Base-by-base conservation (phyloP, 768 basidiomycete genomes). In the Trametes villosa region DNA sequence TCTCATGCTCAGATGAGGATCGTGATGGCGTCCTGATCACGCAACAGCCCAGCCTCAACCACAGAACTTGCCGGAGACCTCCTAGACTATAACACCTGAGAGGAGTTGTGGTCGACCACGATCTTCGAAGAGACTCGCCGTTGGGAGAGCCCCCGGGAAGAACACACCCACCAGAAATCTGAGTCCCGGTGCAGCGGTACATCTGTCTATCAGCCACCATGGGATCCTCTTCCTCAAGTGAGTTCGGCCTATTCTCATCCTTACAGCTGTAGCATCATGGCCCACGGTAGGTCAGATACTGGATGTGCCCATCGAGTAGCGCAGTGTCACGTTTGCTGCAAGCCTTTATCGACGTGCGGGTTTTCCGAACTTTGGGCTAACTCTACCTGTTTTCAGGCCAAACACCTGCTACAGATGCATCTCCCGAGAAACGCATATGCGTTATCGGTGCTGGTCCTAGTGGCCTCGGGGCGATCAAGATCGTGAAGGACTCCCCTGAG, bases 371-470 rank as follows among this genome's bases (percentile, higher is more conserved):
- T 4, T 15, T 3, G 4, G 5, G 4, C 13, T 38, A 13, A 12
- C n/a, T 18, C 13, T 38, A 38, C 13, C 36, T 12, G 36, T 38
- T n/a, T 9, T 45, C 22, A 13, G 44, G 44, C 22, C 12, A 26
- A 7, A 26, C 27, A 5, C 27, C 22, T 22, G 20, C 9, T 15
- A 26, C 27, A 5, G 36, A 30, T 22, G 20, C 9, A 26, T 7
- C 30, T 4, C n/a, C 38, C n/a, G 20, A 17, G n/a, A 54, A 58
- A 44, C 41, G 29, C 22, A 87, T 92, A 57, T 86, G 87, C 56
- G 77, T 94, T 48, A 83, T 94, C 42, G 92, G 92, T 2, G 89
- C 83, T 18, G 92, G 92, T 15, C 79, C 91, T n/a, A 80, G 80
- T 18, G 92, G 93, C 9, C 79, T 94, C 0, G 88, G 84, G 24